phyloP scores from a whole-genome alignment of 371 early-diverging fungal species.

The Syncephalastrum monosporum region DNA sequence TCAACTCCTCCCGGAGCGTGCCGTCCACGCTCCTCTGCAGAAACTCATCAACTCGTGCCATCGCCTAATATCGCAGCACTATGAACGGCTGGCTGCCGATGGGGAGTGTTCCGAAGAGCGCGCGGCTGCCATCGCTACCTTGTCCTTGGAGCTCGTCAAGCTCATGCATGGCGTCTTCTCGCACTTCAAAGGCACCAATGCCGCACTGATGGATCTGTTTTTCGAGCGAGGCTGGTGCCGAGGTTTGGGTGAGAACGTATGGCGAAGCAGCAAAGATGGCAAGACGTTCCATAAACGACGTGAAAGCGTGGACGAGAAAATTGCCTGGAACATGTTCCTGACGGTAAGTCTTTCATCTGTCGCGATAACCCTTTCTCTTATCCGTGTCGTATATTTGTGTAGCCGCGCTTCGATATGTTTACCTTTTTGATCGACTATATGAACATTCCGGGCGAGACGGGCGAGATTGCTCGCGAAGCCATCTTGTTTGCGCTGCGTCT shows the following conservation, averaged over 20 bases:
- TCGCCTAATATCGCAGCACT: conserved; percentile 46
- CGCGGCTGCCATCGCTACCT: conserved; percentile 40
- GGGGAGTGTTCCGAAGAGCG: conserved; percentile 47
- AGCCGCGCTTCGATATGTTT: conserved; percentile 58
- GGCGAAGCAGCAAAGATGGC: conserved; percentile 48
- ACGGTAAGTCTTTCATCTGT: conserved; percentile 23
- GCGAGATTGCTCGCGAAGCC: conserved; percentile 52
- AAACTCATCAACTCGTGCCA: conserved; percentile 51
- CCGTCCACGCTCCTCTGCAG: conserved; percentile 53
- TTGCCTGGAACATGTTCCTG: conserved; percentile 48
- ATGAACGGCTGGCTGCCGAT: conserved; percentile 41
- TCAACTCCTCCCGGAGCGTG: conserved; percentile 49
- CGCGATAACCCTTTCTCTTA: conserved; percentile 1
- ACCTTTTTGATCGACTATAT: conserved; percentile 47
- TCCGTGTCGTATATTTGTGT: neutral
- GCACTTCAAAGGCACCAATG: conserved; percentile 53
- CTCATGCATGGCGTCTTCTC: conserved; percentile 52
- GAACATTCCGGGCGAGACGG: conserved; percentile 55
- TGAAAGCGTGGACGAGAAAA: conserved; percentile 49
- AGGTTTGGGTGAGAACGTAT: conserved; percentile 47
- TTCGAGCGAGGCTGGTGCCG: conserved; percentile 58
- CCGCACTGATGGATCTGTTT: conserved; percentile 51
- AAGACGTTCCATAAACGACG: conserved; percentile 38
- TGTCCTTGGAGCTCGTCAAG: conserved; percentile 50
- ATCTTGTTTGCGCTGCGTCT: conserved; percentile 46